Percentiles rank a stretch among this genome's conserved stretches.
phyloP scores from a whole-genome alignment of 2,329 filamentous ascomycete species.

The Diaporthe sp. region DNA sequence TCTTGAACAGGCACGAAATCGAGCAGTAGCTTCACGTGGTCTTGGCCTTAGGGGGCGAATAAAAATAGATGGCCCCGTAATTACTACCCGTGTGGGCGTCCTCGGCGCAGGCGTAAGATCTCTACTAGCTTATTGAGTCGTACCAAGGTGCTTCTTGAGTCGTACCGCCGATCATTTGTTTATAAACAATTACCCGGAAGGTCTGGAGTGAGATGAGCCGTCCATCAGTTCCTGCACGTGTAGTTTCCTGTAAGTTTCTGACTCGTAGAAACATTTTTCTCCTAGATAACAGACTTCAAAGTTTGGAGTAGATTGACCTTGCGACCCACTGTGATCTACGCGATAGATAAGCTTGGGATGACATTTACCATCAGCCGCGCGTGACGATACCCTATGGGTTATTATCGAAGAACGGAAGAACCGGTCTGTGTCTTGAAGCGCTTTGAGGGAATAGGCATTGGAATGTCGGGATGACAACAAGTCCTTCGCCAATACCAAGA shows the following conservation, averaged over 20 bases:
- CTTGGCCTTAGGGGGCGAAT: background rate
- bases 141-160: background rate
- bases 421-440: too few species aligned
- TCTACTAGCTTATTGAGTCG: slow-evolving; percentile 6
- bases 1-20: background rate
- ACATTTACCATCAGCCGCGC: background rate
- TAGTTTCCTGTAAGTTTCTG: background rate
- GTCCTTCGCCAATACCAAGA: background rate
- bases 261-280: background rate
- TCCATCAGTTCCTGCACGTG: background rate
- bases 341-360: background rate
- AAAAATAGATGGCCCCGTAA: background rate
- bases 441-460: background rate
- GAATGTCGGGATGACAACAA: background rate
- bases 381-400: background rate
- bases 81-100: background rate
- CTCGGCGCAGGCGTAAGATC: background rate
- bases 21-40: background rate
- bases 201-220: too few species aligned
- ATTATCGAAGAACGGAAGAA: background rate
- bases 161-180: background rate
- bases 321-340: background rate
- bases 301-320: background rate
- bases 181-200: background rate
- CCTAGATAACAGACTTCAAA: background rate